Base-by-base conservation (phyloP, 495 filamentous ascomycete genomes). In the Podospora didyma region DNA sequence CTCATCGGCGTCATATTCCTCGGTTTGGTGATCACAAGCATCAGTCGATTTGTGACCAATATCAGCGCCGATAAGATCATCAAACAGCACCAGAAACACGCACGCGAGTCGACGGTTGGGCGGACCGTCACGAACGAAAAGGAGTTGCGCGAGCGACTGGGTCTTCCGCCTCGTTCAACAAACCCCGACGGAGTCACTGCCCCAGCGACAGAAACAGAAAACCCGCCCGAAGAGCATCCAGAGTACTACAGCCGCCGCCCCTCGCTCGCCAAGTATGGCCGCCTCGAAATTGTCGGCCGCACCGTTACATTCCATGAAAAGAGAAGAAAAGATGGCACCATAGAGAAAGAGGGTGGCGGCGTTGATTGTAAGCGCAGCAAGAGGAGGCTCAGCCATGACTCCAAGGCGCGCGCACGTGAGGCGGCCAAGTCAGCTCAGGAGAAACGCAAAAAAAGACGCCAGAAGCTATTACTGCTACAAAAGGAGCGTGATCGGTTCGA, bases 1-100 rank as follows among this genome's bases (percentile, higher is more conserved):
- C 77, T 90, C 34, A 77, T 86, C n/a, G 89, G 89, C 9, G 87
- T 92, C 50, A 75, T 90, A 2, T 85, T 85, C 39, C 72, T 92
- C 2, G 89, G 89, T 80, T 74, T 93, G 3, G 84, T 91, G 49
- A 80, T 92, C 61, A 82, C 83, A 17, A 87, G 85, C 22, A 84
- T 93, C 44, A 79, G 82, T 20, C 80, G 78, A 28, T 90, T 89
- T 55, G 81, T 81, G 2, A 55, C 64, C 19, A 83, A 89, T 51
- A 72, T 91, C 28, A 79, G 82, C 17, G 76, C 82, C 46, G 83
- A 85, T 52, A 87, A 90, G 22, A 75, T 92, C 31, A 73, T 91
- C 53, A 81, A 79, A 61, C 79, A 74, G 31, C 88, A 89, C 62
- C 73, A 86, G 28, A 75, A 86, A 34, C 76, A 79, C 17, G 76